Evolutionary conservation across 345 rosid species (phyloP).

Genomic region (Jatropha curcas): DNA sequence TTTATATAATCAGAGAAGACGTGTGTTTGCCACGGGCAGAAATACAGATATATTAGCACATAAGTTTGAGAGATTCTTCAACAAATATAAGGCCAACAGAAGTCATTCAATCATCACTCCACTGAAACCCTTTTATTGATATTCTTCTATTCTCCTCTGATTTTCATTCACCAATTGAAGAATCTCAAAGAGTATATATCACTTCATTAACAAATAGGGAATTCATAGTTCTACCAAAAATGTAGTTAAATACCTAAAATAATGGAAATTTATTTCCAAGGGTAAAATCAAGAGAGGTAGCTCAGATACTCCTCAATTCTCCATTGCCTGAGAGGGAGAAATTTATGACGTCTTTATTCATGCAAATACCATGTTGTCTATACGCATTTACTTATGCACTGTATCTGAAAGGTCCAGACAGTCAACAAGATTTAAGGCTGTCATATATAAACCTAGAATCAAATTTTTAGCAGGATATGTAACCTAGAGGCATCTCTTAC

Average conservation of each 20-base stretch:
- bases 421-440: not conserved
- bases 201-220: not conserved
- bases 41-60: not conserved
- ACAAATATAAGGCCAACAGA: not conserved
- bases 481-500: not conserved
- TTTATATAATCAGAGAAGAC: not conserved
- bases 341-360: not conserved
- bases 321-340: not conserved
- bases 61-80: not conserved
- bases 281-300: not conserved
- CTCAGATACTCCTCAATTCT: not conserved
- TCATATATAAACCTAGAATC: not conserved
- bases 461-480: not conserved
- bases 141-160: not conserved
- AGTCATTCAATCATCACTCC: not conserved
- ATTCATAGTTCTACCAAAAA: not conserved
- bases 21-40: not conserved
- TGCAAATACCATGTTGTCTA: not conserved
- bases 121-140: not conserved
- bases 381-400: not conserved
- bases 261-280: not conserved
- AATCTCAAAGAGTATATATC: not conserved
- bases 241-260: too few relatives aligned
- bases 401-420: not conserved
- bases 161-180: not conserved